Conservation (phyloP, 2,329 filamentous ascomycete genomes). For the Pseudogymnoascus sp. region DNA sequence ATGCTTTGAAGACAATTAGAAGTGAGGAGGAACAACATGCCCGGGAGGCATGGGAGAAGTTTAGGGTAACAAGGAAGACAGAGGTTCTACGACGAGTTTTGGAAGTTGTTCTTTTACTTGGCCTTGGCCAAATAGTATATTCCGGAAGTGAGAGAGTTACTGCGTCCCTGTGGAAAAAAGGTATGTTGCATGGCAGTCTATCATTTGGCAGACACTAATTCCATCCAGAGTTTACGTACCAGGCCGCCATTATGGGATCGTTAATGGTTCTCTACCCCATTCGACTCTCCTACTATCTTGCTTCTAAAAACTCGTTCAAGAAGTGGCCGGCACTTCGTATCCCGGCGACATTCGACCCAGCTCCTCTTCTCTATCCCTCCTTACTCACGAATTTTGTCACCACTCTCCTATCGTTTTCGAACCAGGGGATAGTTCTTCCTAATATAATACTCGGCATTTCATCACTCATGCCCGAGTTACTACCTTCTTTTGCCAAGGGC, state of each 20-base stretch:
- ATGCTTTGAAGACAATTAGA: background rate
- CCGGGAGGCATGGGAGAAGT: conserved; percentile 27
- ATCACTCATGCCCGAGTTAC: conserved; percentile 63
- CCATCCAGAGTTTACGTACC: conserved; percentile 24
- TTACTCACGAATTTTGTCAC: conserved; percentile 69
- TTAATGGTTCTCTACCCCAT: conserved; percentile 52
- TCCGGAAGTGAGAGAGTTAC: conserved; percentile 10
- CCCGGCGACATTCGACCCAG: conserved; percentile 78
- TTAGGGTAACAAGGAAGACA: conserved; percentile 37
- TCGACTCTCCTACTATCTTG: conserved; percentile 43
- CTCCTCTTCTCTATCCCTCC: conserved; percentile 80
- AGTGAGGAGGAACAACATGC: conserved; percentile 16
- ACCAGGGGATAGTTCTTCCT: conserved; percentile 56
- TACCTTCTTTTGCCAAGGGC: conserved; percentile 53
- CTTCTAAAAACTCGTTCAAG: conserved; percentile 20
- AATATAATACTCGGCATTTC: conserved; percentile 77
- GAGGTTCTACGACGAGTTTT: conserved; percentile 45
- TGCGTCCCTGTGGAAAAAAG: conserved; percentile 41
- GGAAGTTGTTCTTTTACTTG: conserved; percentile 45
- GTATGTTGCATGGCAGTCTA: conserved; percentile 31
- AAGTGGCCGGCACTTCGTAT: conserved; percentile 38
- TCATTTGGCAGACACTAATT: conserved; percentile 17
- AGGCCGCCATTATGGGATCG: conserved; percentile 27
- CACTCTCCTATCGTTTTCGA: conserved; percentile 59
- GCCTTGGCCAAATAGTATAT: conserved; percentile 41